phyloP scores from a whole-genome alignment of 768 basidiomycete species.

The Leccinum obscurum region DNA sequence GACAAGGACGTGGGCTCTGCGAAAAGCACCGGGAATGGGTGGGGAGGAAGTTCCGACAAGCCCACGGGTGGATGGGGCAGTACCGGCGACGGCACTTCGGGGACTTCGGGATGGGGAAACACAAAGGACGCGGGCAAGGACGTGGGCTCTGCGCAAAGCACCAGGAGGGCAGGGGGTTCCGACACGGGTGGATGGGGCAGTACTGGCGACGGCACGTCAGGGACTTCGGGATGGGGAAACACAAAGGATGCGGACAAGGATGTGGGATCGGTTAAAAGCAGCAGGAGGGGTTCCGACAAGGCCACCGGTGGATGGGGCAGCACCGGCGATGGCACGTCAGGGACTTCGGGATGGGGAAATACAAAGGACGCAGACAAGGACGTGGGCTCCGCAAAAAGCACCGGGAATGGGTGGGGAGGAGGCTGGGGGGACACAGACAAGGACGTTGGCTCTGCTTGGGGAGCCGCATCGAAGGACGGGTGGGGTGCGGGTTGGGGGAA shows the following conservation, averaged over 20 bases:
- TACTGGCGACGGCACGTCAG: background rate
- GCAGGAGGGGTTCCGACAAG: background rate
- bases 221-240: no score
- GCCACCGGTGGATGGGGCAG: background rate
- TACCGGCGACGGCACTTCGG: background rate
- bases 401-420: constrained; percentile 1
- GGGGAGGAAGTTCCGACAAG: background rate
- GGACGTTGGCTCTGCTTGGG: background rate
- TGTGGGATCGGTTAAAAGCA: background rate
- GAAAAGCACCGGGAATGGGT: background rate
- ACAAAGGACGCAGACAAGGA: background rate
- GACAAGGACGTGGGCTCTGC: background rate
- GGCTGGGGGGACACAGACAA: constrained; percentile 3
- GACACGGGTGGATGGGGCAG: background rate
- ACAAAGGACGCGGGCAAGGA: background rate
- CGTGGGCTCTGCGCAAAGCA: background rate
- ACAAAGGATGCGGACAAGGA: background rate
- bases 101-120: constrained; percentile 9
- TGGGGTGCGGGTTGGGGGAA: constrained; percentile 12
- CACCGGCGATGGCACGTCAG: background rate
- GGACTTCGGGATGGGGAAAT: background rate
- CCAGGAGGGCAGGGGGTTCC: background rate
- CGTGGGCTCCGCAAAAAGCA: background rate
- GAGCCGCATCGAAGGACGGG: background rate
- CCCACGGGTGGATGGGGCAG: constrained; percentile 6